Percentiles rank a stretch among this genome's conserved stretches.
Evolutionary conservation across 192 early-diverging fungal genomes (phyloP).

Genomic region (Podila clonocystis): DNA sequence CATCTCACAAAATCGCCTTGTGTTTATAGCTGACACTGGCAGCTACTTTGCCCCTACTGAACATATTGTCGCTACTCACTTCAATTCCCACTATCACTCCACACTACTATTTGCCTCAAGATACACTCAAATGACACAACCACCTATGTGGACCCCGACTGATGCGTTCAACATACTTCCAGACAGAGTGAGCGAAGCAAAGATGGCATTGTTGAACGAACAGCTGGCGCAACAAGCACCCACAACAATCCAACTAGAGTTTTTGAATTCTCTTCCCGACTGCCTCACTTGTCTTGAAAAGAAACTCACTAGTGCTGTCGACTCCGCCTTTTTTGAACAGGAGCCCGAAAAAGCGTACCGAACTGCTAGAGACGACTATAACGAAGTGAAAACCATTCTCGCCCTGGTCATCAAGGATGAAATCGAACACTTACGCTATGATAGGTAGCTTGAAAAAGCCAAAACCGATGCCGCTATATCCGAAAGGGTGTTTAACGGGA

Average conservation of each 20-base stretch:
- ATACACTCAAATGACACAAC: no score
- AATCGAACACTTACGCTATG: background rate
- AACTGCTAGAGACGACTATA: background rate
- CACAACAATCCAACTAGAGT: background rate
- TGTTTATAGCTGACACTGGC: background rate
- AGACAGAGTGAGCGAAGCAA: constrained; percentile 1
- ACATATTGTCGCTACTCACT: no score
- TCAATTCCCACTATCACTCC: no score
- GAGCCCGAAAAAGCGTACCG: background rate
- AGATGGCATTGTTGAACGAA: constrained; percentile 5
- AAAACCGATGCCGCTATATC: no score
- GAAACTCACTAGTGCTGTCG: no score
- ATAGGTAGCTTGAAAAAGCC: no score
- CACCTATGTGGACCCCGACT: no score
- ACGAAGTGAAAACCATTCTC: background rate
- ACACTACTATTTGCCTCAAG: no score
- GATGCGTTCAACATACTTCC: no score
- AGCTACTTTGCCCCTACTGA: constrained; percentile 1
- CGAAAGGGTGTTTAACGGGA: no score
- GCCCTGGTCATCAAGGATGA: constrained; percentile 4
- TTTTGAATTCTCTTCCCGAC: constrained; percentile 1
- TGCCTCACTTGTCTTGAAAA: background rate
- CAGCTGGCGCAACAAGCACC: constrained; percentile 1
- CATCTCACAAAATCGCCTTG: background rate
- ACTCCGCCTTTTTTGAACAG: no score